Evolutionary conservation across 2,329 filamentous ascomycete species (phyloP).

Genomic region (Cladosporium austrohemisphaericum): DNA sequence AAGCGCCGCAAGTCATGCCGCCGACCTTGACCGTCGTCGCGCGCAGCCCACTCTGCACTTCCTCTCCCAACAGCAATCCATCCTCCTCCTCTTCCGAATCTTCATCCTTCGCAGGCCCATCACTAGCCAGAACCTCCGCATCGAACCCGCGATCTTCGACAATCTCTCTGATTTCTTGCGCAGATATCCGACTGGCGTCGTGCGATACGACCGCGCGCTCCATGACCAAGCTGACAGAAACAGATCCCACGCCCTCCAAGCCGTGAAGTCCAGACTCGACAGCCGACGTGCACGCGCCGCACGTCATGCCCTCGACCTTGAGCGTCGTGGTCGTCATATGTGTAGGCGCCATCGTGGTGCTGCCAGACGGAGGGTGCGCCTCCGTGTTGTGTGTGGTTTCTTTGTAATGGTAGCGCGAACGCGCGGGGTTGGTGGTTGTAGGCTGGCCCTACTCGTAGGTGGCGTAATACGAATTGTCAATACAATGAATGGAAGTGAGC

Average conservation of each 20-base stretch:
- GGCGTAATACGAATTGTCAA: no score
- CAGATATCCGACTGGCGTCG: conserved; percentile 69
- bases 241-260: conserved; percentile 75
- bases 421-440: neutral
- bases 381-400: neutral
- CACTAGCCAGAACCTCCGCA: conserved; percentile 53
- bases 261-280: conserved; percentile 84
- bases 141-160: conserved; percentile 93
- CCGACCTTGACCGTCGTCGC: conserved; percentile 88
- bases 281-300: conserved; percentile 88
- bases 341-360: conserved; percentile 15
- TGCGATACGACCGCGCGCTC: conserved; percentile 90
- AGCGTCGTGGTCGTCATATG: conserved; percentile 87
- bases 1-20: conserved; percentile 85
- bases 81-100: conserved; percentile 22
- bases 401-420: no score
- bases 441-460: neutral
- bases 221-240: conserved; percentile 93
- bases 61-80: conserved; percentile 33
- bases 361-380: neutral
- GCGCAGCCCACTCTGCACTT: conserved; percentile 49
- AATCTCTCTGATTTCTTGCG: conserved; percentile 73
- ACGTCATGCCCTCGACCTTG: conserved; percentile 80
- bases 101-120: conserved; percentile 25
- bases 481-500: no score